A percentile compares a stretch with the other conserved stretches of the same genome.
Conservation (phyloP, 495 filamentous ascomycete genomes). For the Margaritispora aquatica region DNA sequence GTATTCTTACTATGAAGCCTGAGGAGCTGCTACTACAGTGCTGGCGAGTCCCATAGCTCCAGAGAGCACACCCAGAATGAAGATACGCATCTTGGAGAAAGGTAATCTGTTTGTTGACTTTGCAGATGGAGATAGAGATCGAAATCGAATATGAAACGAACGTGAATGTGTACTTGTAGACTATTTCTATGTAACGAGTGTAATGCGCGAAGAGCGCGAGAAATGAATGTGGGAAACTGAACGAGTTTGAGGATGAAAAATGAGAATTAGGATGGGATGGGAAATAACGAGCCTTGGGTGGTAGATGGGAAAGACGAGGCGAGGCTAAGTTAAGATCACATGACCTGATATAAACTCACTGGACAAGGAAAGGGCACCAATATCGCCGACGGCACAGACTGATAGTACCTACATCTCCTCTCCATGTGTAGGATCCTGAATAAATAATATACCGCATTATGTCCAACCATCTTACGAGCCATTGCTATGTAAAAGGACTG, state of each 20-base stretch:
- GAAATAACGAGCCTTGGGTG: background rate
- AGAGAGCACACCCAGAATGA: background rate
- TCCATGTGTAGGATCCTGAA: too few relatives aligned
- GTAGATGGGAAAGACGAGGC: background rate
- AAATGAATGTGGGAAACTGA: background rate
- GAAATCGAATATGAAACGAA: background rate
- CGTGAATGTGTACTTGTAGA: background rate
- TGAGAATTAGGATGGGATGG: background rate
- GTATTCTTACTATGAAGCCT: conserved; percentile 4
- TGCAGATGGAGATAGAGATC: too few relatives aligned
- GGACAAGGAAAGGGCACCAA: too few relatives aligned
- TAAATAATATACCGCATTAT: too few relatives aligned
- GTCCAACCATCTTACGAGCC: too few relatives aligned
- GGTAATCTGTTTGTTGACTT: background rate
- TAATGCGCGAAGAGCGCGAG: background rate
- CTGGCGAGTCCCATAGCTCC: conserved; percentile 11
- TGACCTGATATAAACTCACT: too few relatives aligned
- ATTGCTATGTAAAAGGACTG: too few relatives aligned
- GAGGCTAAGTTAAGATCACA: background rate
- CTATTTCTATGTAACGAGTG: background rate
- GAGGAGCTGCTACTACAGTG: conserved; percentile 7
- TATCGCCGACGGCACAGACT: too few relatives aligned
- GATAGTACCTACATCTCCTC: too few relatives aligned
- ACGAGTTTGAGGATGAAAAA: too few relatives aligned
- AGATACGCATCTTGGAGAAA: conserved; percentile 18